phyloP scores from a whole-genome alignment of 1,139 yeast genomes.

The Kluyveromyces marxianus region DNA sequence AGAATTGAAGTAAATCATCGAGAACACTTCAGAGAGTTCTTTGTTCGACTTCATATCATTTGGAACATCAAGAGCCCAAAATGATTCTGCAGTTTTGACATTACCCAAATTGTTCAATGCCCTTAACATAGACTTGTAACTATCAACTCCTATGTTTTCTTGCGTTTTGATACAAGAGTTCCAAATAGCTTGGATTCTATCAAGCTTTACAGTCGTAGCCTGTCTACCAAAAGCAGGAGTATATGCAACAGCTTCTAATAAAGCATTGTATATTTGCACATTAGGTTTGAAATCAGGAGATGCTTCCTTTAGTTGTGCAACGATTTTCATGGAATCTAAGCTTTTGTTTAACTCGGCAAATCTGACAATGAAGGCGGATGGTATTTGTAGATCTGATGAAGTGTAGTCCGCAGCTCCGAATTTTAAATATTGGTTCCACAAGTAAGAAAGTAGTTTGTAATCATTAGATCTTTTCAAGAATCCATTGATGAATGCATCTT shows the following conservation, averaged over 20 bases:
- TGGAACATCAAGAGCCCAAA: constrained; percentile 25
- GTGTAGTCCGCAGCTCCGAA: not conserved
- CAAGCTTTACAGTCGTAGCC: constrained; percentile 10
- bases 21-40: constrained; percentile 17
- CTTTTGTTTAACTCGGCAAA: constrained; percentile 16
- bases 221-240: constrained; percentile 10
- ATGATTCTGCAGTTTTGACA: constrained; percentile 12
- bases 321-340: constrained; percentile 17
- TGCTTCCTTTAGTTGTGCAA: constrained; percentile 16
- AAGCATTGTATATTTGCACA: constrained; percentile 7
- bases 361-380: constrained; percentile 20
- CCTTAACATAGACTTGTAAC: constrained; percentile 19
- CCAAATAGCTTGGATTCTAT: constrained; percentile 29
- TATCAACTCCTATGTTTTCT: constrained; percentile 10
- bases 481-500: constrained; percentile 10
- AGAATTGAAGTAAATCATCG: constrained; percentile 12
- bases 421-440: constrained; percentile 9
- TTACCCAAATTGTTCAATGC: constrained; percentile 18
- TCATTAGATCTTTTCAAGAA: constrained; percentile 5
- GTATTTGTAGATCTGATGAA: constrained; percentile 7
- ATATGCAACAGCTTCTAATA: constrained; percentile 21
- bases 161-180: constrained; percentile 21
- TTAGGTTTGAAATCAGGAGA: not conserved
- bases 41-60: constrained; percentile 14
- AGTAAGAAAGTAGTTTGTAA: not conserved